These are phyloP conservation scores for Schizothecium vesticola DNA, from an alignment of 495 filamentous ascomycete genomes.

Conservation along the genomic window DNA sequence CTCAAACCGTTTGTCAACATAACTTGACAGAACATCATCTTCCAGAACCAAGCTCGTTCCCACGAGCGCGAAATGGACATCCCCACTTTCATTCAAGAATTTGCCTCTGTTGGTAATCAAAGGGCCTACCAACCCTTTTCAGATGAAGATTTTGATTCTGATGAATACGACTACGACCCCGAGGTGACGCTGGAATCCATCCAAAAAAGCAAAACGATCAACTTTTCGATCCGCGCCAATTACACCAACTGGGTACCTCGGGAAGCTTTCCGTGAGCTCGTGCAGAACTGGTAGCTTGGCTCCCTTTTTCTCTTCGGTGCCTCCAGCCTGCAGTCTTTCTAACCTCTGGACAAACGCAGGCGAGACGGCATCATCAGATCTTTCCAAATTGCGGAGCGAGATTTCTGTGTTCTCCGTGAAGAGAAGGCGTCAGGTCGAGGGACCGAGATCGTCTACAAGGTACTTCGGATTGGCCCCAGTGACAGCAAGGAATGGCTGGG, in stretches of 20 bases:
- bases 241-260: conserved; percentile 16
- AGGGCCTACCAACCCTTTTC: no score
- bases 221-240: conserved; percentile 8
- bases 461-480: not conserved
- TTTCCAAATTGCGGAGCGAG: conserved; percentile 5
- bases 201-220: conserved; percentile 10
- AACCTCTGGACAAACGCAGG: conserved; percentile 11
- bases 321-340: no score
- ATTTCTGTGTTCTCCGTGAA: not conserved
- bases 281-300: no score
- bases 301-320: no score
- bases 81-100: no score
- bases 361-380: conserved; percentile 14
- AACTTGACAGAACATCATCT: no score
- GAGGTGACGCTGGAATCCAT: conserved; percentile 3
- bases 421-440: not conserved
- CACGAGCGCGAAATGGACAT: no score
- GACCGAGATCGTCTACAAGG: not conserved
- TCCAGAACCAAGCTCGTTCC: no score
- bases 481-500: conserved; percentile 10
- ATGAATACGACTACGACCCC: conserved; percentile 1
- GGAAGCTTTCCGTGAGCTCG: conserved; percentile 18
- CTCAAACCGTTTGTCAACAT: no score
- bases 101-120: no score
- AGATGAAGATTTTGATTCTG: no score